A percentile compares a stretch with the other conserved stretches of the same genome.
Conservation (phyloP, 2,329 filamentous ascomycete species). For the Periconia macrospinosa region DNA sequence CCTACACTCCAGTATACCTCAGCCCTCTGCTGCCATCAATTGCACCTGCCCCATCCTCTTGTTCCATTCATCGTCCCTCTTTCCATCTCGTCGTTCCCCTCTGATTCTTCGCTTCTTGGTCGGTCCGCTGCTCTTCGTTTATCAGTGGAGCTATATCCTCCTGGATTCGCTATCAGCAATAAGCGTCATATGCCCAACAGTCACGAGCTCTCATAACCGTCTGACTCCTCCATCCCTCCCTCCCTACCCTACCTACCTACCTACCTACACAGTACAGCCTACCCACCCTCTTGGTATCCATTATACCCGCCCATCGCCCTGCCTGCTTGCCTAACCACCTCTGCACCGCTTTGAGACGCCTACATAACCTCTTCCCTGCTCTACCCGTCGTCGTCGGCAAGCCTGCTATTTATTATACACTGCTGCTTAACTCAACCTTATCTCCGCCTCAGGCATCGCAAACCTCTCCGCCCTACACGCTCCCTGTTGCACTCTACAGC, state of each 20-base stretch:
- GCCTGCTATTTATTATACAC: too few relatives aligned
- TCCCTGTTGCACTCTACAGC: conserved; percentile 16
- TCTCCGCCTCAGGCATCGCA: conserved; percentile 24
- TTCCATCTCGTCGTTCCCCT: conserved; percentile 11
- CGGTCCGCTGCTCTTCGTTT: conserved; percentile 10
- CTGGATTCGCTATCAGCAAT: conserved; percentile 28
- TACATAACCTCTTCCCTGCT: not conserved
- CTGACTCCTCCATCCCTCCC: conserved; percentile 20
- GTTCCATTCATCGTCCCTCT: conserved; percentile 4
- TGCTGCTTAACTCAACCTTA: conserved; percentile 32
- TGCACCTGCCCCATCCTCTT: too few relatives aligned
- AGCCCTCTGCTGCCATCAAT: not conserved
- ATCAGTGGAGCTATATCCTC: conserved; percentile 19
- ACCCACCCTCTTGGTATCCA: not conserved
- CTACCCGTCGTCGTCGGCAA: conserved; percentile 12
- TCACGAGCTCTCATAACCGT: conserved; percentile 27
- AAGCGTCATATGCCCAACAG: conserved; percentile 33
- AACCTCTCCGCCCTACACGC: conserved; percentile 12
- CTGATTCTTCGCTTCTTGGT: conserved; percentile 6
- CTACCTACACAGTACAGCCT: too few relatives aligned
- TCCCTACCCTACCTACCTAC: conserved; percentile 15
- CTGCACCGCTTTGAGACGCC: not conserved
- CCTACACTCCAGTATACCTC: not conserved
- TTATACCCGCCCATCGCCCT: conserved; percentile 1
- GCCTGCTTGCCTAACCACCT: not conserved